phyloP scores from a whole-genome alignment of 768 basidiomycete genomes.

The Rhizopogon sp. region DNA sequence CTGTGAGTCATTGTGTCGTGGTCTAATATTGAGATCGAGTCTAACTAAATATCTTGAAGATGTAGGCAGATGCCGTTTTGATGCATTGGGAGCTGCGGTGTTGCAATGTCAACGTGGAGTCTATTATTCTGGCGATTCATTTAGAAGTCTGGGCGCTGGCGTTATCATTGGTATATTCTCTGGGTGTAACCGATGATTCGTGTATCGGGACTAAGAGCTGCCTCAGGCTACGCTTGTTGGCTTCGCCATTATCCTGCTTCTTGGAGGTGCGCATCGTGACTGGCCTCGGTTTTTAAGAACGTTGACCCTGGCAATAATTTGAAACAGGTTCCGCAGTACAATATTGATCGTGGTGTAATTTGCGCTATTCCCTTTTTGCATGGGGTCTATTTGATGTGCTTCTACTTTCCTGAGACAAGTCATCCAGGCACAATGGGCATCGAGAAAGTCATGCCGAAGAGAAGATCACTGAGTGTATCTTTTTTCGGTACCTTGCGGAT shows the following conservation, averaged over 20 bases:
- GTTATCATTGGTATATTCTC: slow-evolving; percentile 57
- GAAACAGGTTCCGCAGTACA: slow-evolving; percentile 39
- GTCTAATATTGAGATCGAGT: background rate
- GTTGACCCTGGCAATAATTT: background rate
- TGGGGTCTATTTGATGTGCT: slow-evolving; percentile 34
- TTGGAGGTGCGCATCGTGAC: slow-evolving; percentile 34
- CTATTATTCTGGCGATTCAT: slow-evolving; percentile 55
- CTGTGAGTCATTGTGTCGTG: slow-evolving; percentile 23
- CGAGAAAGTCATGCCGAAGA: slow-evolving; percentile 41
- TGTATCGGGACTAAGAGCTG: background rate
- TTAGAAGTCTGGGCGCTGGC: slow-evolving; percentile 52
- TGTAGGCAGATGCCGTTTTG: slow-evolving; percentile 46
- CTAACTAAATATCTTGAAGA: slow-evolving; percentile 30
- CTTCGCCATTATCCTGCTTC: slow-evolving; percentile 49
- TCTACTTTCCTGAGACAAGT: slow-evolving; percentile 51
- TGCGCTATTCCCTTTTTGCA: slow-evolving; percentile 40
- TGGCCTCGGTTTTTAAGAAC: background rate
- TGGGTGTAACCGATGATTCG: slow-evolving; percentile 25
- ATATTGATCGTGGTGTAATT: slow-evolving; percentile 54
- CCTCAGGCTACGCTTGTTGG: slow-evolving; percentile 39
- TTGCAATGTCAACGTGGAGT: slow-evolving; percentile 37
- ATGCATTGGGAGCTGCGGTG: slow-evolving; percentile 51
- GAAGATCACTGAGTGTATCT: slow-evolving; percentile 32
- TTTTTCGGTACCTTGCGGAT: background rate
- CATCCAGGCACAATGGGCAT: slow-evolving; percentile 53